These are phyloP conservation scores for Arabidopsis hybrid DNA, from an alignment of 441 rosid species.

Conservation along the genomic window DNA sequence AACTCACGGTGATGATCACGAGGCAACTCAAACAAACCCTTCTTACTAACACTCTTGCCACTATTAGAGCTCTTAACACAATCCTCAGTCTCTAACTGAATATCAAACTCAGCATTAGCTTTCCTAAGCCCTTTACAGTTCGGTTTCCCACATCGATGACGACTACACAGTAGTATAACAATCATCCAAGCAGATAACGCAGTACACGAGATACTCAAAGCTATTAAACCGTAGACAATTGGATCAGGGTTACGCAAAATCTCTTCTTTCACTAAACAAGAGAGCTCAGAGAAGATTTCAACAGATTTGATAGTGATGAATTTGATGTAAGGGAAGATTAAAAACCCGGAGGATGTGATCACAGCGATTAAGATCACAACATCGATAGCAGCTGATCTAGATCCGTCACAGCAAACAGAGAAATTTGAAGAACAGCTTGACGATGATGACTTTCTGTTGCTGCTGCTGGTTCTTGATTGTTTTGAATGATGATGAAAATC, in stretches of 20 bases:
- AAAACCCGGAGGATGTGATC: slow-evolving; percentile 73
- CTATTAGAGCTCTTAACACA: slow-evolving; percentile 67
- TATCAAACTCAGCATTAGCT: slow-evolving; percentile 83
- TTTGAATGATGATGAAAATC: slow-evolving; percentile 46
- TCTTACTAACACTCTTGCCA: slow-evolving; percentile 57
- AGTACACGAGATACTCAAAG: slow-evolving; percentile 65
- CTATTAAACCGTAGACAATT: slow-evolving; percentile 70
- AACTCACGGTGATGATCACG: slow-evolving; percentile 78
- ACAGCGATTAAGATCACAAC: slow-evolving; percentile 77
- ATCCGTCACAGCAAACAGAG: slow-evolving; percentile 60
- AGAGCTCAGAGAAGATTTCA: slow-evolving; percentile 51
- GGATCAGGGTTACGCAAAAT: slow-evolving; percentile 67
- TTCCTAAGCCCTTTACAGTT: slow-evolving; percentile 83
- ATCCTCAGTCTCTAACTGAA: slow-evolving; percentile 91
- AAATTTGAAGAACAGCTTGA: slow-evolving; percentile 44
- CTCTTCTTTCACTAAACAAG: slow-evolving; percentile 69
- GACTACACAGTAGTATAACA: slow-evolving; percentile 58
- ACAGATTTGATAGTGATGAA: slow-evolving; percentile 48
- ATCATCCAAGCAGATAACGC: slow-evolving; percentile 68
- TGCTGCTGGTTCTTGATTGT: slow-evolving; percentile 45
- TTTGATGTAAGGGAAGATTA: slow-evolving; percentile 72
- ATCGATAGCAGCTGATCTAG: slow-evolving; percentile 78
- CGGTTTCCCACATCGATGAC: slow-evolving; percentile 79
- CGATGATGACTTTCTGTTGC: slow-evolving; percentile 44
- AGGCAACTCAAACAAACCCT: slow-evolving; percentile 73